Evolutionary conservation across 352 stramenopile species (phyloP).

Genomic region (Phytophthora pseudosyringae): DNA sequence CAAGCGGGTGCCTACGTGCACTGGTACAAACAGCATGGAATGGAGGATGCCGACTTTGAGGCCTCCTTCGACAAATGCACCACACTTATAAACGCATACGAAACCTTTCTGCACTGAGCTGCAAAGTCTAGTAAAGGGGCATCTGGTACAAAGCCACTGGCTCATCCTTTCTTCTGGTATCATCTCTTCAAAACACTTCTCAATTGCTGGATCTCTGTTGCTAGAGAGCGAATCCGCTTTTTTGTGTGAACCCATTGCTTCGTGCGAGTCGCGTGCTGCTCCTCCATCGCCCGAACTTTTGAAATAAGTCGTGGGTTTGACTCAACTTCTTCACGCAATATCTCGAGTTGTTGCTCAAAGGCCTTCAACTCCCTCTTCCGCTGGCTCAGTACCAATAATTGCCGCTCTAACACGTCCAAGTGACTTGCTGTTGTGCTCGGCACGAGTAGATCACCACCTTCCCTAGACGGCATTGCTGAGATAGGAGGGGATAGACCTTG

Average conservation of each 20-base stretch:
- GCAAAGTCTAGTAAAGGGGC: background rate
- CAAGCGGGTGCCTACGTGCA: conserved; percentile 54
- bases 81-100: conserved; percentile 52
- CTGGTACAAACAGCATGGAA: conserved; percentile 68
- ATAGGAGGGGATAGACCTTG: background rate
- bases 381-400: conserved; percentile 27
- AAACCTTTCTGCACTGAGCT: conserved; percentile 40
- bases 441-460: conserved; percentile 2
- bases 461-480: background rate
- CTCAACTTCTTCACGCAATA: conserved; percentile 20
- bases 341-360: conserved; percentile 35
- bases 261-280: conserved; percentile 21
- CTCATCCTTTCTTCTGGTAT: background rate
- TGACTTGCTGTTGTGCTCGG: conserved; percentile 23
- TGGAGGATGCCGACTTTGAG: conserved; percentile 60
- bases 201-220: conserved; percentile 34
- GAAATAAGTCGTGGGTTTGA: conserved; percentile 13
- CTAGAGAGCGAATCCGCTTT: conserved; percentile 26
- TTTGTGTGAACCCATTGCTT: conserved; percentile 41
- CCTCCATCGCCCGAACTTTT: conserved; percentile 28
- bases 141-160: background rate
- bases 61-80: conserved; percentile 46
- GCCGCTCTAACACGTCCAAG: conserved; percentile 38
- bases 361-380: conserved; percentile 41
- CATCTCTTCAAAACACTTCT: conserved; percentile 27